A percentile compares a stretch with the other conserved stretches of the same genome.
These are phyloP conservation scores for Metarhizium sp. DNA, from an alignment of 2,329 filamentous ascomycete species.

Conservation along the genomic window DNA sequence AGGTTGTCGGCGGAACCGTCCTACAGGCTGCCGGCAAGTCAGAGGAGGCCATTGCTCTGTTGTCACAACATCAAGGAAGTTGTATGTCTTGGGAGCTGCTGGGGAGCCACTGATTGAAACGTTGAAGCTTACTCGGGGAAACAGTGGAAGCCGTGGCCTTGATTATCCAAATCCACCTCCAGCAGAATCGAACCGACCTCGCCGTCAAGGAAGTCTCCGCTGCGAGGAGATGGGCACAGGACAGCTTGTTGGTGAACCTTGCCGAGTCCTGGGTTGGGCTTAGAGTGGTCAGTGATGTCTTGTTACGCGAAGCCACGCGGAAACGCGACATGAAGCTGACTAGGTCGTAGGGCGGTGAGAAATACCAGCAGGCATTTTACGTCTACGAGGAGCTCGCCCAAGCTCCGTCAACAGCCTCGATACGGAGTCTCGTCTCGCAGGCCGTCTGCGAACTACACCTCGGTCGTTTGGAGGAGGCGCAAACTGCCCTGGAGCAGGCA, in stretches of 20 bases:
- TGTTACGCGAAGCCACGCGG: neutral
- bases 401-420: conserved; percentile 68
- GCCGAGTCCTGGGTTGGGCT: conserved; percentile 93
- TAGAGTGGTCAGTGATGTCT: conserved; percentile 53
- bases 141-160: conserved; percentile 69
- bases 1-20: conserved; percentile 73
- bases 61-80: conserved; percentile 78
- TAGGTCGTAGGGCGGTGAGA: conserved; percentile 66
- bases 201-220: conserved; percentile 81
- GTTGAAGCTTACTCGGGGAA: conserved; percentile 13
- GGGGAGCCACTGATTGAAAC: neutral
- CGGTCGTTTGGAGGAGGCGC: conserved; percentile 78
- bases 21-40: conserved; percentile 69
- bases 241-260: conserved; percentile 85
- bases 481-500: conserved; percentile 75
- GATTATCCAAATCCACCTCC: conserved; percentile 84
- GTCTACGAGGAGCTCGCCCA: conserved; percentile 95
- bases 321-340: conserved; percentile 15
- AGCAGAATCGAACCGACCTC: conserved; percentile 84
- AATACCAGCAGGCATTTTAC: conserved; percentile 95
- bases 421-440: conserved; percentile 72
- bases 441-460: conserved; percentile 88
- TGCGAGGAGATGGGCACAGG: conserved; percentile 89
- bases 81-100: conserved; percentile 42
- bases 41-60: conserved; percentile 74